Evolutionary conservation across 768 basidiomycete genomes (phyloP).

Genomic region (Tubosaeta brunneosetosa): DNA sequence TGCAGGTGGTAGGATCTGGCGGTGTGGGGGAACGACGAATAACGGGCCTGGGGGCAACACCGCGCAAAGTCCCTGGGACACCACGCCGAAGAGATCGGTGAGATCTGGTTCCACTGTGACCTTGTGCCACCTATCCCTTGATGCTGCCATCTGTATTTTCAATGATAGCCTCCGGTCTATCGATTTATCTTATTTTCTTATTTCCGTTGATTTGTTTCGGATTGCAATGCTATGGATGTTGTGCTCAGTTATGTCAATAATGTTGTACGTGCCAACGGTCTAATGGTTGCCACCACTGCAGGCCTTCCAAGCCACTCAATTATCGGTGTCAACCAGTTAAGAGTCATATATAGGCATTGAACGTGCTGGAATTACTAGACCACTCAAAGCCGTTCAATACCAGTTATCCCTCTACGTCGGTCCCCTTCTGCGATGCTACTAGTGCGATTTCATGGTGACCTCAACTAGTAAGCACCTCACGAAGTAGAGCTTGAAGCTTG

Average conservation of each 20-base stretch:
- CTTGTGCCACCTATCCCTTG: background rate
- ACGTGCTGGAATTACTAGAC: too few relatives aligned
- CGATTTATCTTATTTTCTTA: constrained; percentile 31
- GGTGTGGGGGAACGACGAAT: constrained; percentile 52
- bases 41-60: constrained; percentile 47
- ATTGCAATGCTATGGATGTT: constrained; percentile 28
- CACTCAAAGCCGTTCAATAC: too few relatives aligned
- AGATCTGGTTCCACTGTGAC: constrained; percentile 4
- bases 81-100: constrained; percentile 40
- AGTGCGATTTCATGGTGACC: too few relatives aligned
- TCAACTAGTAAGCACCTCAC: too few relatives aligned
- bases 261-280: too few relatives aligned
- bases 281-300: too few relatives aligned
- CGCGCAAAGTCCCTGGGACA: constrained; percentile 59
- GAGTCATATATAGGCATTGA: too few relatives aligned
- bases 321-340: too few relatives aligned
- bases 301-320: too few relatives aligned
- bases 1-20: constrained; percentile 47
- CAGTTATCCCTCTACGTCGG: too few relatives aligned
- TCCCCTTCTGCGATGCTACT: too few relatives aligned
- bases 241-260: constrained; percentile 7
- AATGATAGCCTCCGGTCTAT: constrained; percentile 11
- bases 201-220: constrained; percentile 27
- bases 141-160: constrained; percentile 23
- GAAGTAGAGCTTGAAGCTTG: too few relatives aligned